Conservation (phyloP, 2,329 filamentous ascomycete genomes). For the Cadophora sp. region DNA sequence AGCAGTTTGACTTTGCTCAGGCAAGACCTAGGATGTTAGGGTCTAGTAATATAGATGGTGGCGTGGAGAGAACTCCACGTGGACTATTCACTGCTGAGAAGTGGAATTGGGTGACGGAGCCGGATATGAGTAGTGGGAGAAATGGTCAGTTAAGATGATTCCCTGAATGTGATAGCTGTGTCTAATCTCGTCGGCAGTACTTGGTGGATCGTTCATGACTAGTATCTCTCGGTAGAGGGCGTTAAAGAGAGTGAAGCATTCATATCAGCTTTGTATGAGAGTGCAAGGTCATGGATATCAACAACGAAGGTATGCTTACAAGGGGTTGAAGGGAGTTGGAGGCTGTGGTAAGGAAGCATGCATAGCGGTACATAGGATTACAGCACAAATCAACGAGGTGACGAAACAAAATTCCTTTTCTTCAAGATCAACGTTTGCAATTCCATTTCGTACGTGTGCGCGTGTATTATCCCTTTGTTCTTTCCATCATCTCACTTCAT, state of each 20-base stretch:
- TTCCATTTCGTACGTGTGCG: background rate
- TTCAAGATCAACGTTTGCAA: background rate
- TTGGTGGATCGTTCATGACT: slow-evolving; percentile 21
- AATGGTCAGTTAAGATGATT: slow-evolving; percentile 16
- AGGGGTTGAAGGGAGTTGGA: no score
- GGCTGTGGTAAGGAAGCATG: background rate
- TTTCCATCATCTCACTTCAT: background rate
- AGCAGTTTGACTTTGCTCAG: slow-evolving; percentile 52
- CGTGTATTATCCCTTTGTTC: background rate
- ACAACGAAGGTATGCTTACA: no score
- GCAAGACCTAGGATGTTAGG: slow-evolving; percentile 58
- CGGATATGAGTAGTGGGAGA: slow-evolving; percentile 21
- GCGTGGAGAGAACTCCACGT: slow-evolving; percentile 58
- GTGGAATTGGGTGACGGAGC: slow-evolving; percentile 62
- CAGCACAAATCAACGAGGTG: background rate
- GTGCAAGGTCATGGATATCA: no score
- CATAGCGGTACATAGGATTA: background rate
- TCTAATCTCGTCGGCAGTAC: background rate
- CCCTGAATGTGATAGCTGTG: background rate
- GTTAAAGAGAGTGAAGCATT: no score
- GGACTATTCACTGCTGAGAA: slow-evolving; percentile 60
- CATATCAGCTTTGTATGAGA: background rate
- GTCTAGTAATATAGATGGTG: slow-evolving; percentile 57
- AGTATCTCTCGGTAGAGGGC: slow-evolving; percentile 7
- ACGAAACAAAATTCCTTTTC: background rate